Evolutionary conservation across 2,329 filamentous ascomycete species (phyloP), one percentile per base, ranked within the genome.

Genomic region (Acrocalymma vagum): DNA sequence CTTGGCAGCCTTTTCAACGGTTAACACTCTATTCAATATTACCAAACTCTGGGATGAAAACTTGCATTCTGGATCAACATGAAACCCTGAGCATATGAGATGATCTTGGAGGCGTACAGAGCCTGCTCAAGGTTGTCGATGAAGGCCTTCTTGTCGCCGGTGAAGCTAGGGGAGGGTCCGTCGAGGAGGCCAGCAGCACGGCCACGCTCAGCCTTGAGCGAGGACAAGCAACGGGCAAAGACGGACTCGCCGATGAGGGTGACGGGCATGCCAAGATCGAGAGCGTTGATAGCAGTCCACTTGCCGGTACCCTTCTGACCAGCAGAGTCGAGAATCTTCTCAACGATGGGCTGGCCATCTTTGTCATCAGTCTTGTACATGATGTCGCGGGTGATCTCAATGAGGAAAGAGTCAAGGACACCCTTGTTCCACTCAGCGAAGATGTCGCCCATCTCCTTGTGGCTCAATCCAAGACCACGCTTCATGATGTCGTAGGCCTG

Each of bases 401-500:
- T 95, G 62, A 99, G 83, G 90, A 99, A 99, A 26, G 94, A 70
- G 80, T 99, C 94, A 51, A 99, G 81, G 58, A 99, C 94, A 65
- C 94, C 94, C 77, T 87, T 95, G 85, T 99, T 99, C 94, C 94
- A 99, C 80, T 95, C 85, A 70, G 87, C 78, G 73, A 99, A 87
- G 62, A 93, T 86, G 65, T 97, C 92, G 58, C 91, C 93, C 65
- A 99, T 97, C 80, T 97, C 94, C 83, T 94, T 94, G 82, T 85
- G 83, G 67, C 78, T 79, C 73, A 99, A 76, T 50, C 91, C 91
- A 30, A 99, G 85, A 73, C 92, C 94, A 61, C 94, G 93, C 86
- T 97, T 97, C 87, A 99, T 89, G 79, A 99, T 96, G 74, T 99
- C 94, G 79, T 99, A 99, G 65, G 94, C 94, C 93, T 96, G n/a